These are phyloP conservation scores for Endotrypanum monterogeii DNA, from an alignment of 208 protist genomes.

Conservation along the genomic window DNA sequence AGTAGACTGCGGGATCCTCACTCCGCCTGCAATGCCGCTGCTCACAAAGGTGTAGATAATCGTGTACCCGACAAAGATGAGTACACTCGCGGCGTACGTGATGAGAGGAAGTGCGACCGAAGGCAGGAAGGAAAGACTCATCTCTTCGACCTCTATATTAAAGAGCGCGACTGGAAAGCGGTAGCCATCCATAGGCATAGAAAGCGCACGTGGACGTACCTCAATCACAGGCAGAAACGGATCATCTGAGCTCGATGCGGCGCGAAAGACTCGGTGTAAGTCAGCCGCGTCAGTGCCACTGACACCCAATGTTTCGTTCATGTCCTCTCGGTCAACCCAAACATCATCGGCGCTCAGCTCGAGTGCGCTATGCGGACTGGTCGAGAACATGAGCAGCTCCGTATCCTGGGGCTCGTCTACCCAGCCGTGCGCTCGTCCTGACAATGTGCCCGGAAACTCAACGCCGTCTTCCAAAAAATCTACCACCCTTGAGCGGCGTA, in stretches of 20 bases:
- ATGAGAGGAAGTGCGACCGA: conserved; percentile 25
- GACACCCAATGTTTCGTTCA: not conserved
- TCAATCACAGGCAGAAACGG: conserved; percentile 36
- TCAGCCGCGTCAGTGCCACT: not conserved
- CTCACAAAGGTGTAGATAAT: conserved; percentile 29
- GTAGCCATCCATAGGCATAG: conserved; percentile 21
- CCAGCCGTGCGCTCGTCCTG: not conserved
- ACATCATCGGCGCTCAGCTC: conserved; percentile 26
- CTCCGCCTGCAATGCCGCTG: conserved; percentile 21
- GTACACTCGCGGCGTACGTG: conserved; percentile 9
- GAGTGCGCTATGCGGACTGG: conserved; percentile 15
- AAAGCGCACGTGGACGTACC: conserved; percentile 20
- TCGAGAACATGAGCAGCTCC: conserved; percentile 33
- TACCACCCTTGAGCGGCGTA: conserved; percentile 12
- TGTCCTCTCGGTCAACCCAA: conserved; percentile 21
- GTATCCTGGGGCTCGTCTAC: conserved; percentile 38
- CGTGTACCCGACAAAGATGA: conserved; percentile 27
- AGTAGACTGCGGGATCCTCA: not conserved
- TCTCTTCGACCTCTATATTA: conserved; percentile 34
- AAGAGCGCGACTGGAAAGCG: conserved; percentile 32
- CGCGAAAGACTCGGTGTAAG: not conserved
- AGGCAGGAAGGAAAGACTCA: conserved; percentile 24
- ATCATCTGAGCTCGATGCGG: not conserved
- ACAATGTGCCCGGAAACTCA: not conserved
- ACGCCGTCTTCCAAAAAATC: not conserved